Evolutionary conservation across 164 flowering plant genomes (phyloP).

Genomic region (Tetrastigma voinierianum): DNA sequence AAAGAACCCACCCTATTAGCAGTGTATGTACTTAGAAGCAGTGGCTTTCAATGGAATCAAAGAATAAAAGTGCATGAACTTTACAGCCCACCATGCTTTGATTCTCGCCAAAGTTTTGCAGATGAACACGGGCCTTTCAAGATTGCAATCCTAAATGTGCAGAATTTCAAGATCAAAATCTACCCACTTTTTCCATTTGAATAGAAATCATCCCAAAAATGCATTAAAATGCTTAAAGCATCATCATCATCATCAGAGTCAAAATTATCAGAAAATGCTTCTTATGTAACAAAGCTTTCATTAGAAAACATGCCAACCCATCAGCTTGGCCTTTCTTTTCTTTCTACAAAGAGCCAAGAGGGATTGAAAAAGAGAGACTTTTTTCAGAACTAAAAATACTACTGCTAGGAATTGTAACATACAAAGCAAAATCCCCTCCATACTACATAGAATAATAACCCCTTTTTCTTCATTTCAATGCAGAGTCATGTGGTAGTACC

Average conservation of each 20-base stretch:
- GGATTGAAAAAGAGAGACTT: neutral
- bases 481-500: constrained; percentile 11
- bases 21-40: constrained; percentile 2
- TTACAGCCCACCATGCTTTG: constrained; percentile 13
- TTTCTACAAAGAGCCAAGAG: constrained; percentile 12
- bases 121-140: neutral
- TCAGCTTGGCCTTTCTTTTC: neutral
- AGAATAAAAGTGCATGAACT: constrained; percentile 6
- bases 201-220: neutral
- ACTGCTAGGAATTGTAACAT: neutral
- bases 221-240: neutral
- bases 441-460: constrained; percentile 1
- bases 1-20: constrained; percentile 3
- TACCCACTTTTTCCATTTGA: no score
- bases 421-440: constrained; percentile 8
- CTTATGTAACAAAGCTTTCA: no score
- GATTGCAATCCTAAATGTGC: neutral
- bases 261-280: no score
- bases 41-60: constrained; percentile 6
- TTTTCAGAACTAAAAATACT: neutral
- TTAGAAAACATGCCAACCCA: no score
- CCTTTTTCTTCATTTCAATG: constrained; percentile 12
- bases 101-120: neutral
- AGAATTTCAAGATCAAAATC: no score
- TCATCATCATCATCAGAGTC: no score